phyloP scores from a whole-genome alignment of 1,139 yeast species.

The Pichia cactophila region DNA sequence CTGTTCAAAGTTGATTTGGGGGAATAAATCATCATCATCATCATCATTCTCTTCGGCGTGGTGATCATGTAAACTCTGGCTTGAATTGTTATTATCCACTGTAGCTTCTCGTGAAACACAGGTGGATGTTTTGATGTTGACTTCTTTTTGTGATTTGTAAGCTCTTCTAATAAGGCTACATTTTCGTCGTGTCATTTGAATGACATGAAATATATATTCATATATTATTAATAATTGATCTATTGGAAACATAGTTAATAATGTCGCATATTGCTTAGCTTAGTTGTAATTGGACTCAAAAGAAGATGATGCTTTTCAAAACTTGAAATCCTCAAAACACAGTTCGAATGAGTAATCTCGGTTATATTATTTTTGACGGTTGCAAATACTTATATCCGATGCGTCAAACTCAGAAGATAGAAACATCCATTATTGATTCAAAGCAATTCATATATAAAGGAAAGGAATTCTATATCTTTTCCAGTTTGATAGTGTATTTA shows the following conservation, averaged over 20 bases:
- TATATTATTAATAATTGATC: not conserved
- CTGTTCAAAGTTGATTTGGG: conserved; percentile 11
- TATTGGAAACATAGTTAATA: not conserved
- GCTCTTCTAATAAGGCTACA: not conserved
- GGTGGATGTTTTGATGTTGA: not conserved
- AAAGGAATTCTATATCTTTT: too few relatives aligned
- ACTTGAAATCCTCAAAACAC: not conserved
- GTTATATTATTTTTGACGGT: not conserved
- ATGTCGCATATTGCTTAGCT: not conserved
- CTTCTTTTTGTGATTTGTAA: not conserved
- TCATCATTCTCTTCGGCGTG: not conserved
- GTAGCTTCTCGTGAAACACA: not conserved
- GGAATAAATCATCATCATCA: conserved; percentile 3
- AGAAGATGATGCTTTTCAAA: not conserved
- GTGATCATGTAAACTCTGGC: not conserved
- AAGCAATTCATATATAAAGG: too few relatives aligned
- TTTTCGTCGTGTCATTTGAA: not conserved
- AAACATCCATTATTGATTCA: too few relatives aligned
- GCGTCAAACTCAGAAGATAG: too few relatives aligned
- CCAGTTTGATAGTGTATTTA: too few relatives aligned
- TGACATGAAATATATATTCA: not conserved
- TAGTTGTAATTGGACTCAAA: not conserved
- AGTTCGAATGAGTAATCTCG: not conserved
- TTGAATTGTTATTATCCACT: too few relatives aligned
- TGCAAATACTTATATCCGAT: too few relatives aligned